Conservation (phyloP, 495 filamentous ascomycete species). For the Penicillium maclennaniae region DNA sequence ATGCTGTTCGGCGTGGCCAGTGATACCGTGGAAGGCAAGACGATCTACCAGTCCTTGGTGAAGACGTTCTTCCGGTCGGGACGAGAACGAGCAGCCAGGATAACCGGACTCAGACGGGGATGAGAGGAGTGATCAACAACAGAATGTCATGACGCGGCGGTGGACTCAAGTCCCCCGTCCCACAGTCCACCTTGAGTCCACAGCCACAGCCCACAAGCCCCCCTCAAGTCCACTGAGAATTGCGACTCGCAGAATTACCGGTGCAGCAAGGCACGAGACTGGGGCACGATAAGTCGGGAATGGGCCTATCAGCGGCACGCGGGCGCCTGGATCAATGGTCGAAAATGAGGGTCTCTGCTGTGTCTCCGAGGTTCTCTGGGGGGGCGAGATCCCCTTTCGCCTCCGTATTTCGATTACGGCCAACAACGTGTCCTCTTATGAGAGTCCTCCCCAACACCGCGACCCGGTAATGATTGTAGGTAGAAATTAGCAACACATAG, state of each 20-base stretch:
- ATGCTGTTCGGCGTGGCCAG: slow-evolving; percentile 43
- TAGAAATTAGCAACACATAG: not conserved
- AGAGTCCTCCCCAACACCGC: not conserved
- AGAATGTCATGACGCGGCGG: slow-evolving; percentile 12
- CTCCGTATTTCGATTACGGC: slow-evolving; percentile 21
- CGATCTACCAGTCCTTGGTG: slow-evolving; percentile 45
- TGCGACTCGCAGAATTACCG: not conserved
- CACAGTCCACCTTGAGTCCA: not conserved
- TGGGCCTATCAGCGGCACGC: slow-evolving; percentile 19
- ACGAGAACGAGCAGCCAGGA: slow-evolving; percentile 13
- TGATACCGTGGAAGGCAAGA: slow-evolving; percentile 48
- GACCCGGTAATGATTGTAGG: not conserved
- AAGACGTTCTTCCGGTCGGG: slow-evolving; percentile 39
- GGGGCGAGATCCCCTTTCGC: slow-evolving; percentile 12
- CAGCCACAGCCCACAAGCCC: not conserved
- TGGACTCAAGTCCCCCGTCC: slow-evolving; percentile 13
- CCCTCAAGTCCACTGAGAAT: no score
- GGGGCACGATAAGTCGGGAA: slow-evolving; percentile 12
- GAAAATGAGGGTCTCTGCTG: slow-evolving; percentile 4
- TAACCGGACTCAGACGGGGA: slow-evolving; percentile 10
- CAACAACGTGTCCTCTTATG: slow-evolving; percentile 46
- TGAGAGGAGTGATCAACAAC: not conserved
- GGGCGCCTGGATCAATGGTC: slow-evolving; percentile 12
- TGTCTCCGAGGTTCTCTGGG: not conserved
- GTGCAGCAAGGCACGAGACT: slow-evolving; percentile 12